A percentile compares a stretch with the other conserved stretches of the same genome.
Conservation (phyloP, 768 basidiomycete species). For the Tulasnella sp. region DNA sequence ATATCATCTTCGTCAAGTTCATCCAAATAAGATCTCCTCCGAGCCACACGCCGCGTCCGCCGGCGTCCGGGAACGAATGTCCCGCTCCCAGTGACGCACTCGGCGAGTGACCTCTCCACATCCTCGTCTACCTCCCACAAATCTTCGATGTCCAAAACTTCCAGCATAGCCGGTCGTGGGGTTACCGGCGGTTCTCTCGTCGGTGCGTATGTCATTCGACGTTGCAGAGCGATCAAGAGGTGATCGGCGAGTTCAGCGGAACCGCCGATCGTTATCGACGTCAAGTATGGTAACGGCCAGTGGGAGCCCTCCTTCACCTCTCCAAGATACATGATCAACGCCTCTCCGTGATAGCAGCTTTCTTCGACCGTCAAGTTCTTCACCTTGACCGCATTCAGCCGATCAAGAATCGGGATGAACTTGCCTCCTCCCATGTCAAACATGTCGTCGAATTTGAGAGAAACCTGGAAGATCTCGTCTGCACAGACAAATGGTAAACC, state of each 20-base stretch:
- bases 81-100: not conserved
- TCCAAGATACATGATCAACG: not conserved
- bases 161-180: not conserved
- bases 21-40: too few species aligned
- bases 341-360: not conserved
- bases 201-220: not conserved
- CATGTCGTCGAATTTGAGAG: not conserved
- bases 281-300: not conserved
- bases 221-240: not conserved
- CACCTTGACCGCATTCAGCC: not conserved
- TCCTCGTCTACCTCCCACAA: not conserved
- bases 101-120: not conserved
- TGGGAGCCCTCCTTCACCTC: not conserved
- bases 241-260: not conserved
- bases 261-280: not conserved
- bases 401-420: not conserved
- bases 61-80: too few species aligned
- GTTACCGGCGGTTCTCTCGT: not conserved
- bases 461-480: not conserved
- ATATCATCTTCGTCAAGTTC: too few species aligned
- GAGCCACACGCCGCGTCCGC: too few species aligned
- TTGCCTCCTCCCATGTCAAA: not conserved
- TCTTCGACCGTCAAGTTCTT: not conserved
- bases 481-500: not conserved
- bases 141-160: not conserved